Percentiles rank a stretch among this genome's conserved stretches.
phyloP scores from a whole-genome alignment of 2,329 filamentous ascomycete species.

The Penicillium sp. region DNA sequence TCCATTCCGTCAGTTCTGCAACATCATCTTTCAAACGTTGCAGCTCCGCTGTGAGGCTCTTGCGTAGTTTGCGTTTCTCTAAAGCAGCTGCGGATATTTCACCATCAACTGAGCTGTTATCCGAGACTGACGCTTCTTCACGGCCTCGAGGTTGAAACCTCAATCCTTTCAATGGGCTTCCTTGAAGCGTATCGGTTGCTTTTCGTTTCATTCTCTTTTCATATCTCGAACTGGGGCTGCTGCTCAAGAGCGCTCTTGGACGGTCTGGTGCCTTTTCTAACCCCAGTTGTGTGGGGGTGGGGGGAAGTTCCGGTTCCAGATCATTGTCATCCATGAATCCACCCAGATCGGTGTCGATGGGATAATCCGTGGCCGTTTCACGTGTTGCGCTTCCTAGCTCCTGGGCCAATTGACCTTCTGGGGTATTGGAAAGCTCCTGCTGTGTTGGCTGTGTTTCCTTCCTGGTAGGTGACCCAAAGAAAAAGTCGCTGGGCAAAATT shows the following conservation, averaged over 20 bases:
- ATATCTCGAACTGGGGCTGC: conserved; percentile 37
- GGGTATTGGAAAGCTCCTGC: conserved; percentile 21
- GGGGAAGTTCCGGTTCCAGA: conserved; percentile 65
- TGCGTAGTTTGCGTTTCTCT: conserved; percentile 54
- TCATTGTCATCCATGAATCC: conserved; percentile 27
- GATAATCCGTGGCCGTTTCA: conserved; percentile 23
- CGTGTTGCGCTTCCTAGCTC: conserved; percentile 34
- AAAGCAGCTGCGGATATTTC: conserved; percentile 24
- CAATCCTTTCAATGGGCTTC: conserved; percentile 33
- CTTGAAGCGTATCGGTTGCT: conserved; percentile 20
- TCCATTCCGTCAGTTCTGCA: conserved; percentile 58
- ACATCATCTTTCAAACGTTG: conserved; percentile 60
- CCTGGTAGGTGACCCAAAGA: conserved; percentile 29
- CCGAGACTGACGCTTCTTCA: conserved; percentile 11
- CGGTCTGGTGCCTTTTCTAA: conserved; percentile 36
- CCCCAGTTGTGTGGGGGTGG: conserved; percentile 44
- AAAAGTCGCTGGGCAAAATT: conserved; percentile 31
- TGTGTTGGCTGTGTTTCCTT: conserved; percentile 9
- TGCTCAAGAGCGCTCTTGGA: conserved; percentile 33
- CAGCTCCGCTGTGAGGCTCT: conserved; percentile 58
- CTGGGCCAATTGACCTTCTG: conserved; percentile 33
- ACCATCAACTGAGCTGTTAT: conserved; percentile 4
- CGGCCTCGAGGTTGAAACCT: conserved; percentile 15
- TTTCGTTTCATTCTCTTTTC: conserved; percentile 28
- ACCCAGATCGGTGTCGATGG: conserved; percentile 18